Percentiles rank a stretch among this genome's conserved stretches.
Evolutionary conservation across 805 yeast species (phyloP).

Genomic region (Monosporozyma siamensis): DNA sequence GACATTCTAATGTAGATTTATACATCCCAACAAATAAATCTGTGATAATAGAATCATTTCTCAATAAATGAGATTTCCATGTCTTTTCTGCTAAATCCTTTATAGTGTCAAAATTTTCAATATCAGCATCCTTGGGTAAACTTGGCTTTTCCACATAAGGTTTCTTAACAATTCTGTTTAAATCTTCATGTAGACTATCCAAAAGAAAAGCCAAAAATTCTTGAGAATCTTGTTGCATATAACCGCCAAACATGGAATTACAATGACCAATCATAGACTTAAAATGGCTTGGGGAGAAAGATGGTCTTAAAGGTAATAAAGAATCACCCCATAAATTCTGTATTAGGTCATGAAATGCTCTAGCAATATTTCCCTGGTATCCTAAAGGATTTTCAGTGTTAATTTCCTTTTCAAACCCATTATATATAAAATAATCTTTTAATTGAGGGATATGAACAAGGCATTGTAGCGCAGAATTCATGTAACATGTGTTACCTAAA

Average conservation of each 20-base stretch:
- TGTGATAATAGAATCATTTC: conserved; percentile 77
- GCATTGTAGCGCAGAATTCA: conserved; percentile 93
- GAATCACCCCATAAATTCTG: conserved; percentile 43
- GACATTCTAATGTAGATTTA: conserved; percentile 83
- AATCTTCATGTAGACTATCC: conserved; percentile 89
- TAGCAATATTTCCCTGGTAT: conserved; percentile 71
- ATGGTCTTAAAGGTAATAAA: conserved; percentile 11
- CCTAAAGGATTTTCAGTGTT: conserved; percentile 80
- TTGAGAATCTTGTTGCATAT: conserved; percentile 90
- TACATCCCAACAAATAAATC: conserved; percentile 88
- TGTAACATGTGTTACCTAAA: conserved; percentile 85
- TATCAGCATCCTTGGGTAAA: conserved; percentile 47
- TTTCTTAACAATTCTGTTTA: conserved; percentile 71
- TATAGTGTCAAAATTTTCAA: conserved; percentile 44
- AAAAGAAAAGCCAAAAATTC: conserved; percentile 83
- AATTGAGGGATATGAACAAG: conserved; percentile 78
- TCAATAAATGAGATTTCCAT: conserved; percentile 67
- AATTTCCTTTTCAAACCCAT: conserved; percentile 52
- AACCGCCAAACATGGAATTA: conserved; percentile 76
- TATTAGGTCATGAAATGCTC: conserved; percentile 61
- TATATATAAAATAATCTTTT: conserved; percentile 60
- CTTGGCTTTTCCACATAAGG: conserved; percentile 90
- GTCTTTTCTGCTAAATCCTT: conserved; percentile 58
- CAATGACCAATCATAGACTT: conserved; percentile 69
- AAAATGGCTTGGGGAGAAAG: conserved; percentile 63